phyloP scores from a whole-genome alignment of 192 early-diverging fungal genomes.

The Entomortierella beljakovae region DNA sequence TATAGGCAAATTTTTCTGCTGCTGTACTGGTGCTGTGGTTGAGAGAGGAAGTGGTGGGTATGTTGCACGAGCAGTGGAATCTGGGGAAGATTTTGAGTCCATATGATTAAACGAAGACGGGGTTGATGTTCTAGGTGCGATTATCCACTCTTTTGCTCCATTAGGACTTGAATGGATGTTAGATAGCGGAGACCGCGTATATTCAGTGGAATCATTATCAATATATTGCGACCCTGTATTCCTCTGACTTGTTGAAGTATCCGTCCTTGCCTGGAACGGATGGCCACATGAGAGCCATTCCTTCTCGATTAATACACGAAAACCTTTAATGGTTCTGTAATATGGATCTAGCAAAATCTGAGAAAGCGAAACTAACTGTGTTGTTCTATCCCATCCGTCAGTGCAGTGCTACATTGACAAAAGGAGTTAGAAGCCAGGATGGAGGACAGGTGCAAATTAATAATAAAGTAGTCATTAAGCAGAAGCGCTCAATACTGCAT shows the following conservation, averaged over 20 bases:
- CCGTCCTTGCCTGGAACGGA: conserved; percentile 52
- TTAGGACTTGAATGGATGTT: conserved; percentile 42
- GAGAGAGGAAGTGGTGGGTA: neutral
- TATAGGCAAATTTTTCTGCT: neutral
- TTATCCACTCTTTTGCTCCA: conserved; percentile 34
- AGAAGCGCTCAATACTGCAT: neutral
- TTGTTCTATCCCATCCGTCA: conserved; percentile 61
- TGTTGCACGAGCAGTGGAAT: neutral
- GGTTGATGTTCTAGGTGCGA: conserved; percentile 9
- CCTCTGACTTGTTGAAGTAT: conserved; percentile 3
- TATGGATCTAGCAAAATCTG: conserved; percentile 58
- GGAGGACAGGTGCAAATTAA: neutral
- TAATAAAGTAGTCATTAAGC: neutral
- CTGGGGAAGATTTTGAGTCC: neutral
- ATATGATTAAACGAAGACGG: conserved; percentile 16
- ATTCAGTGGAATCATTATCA: conserved; percentile 2
- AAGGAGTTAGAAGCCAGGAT: neutral
- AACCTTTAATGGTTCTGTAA: conserved; percentile 53
- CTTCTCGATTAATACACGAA: conserved; percentile 57
- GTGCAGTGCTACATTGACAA: conserved; percentile 54
- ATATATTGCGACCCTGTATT: neutral
- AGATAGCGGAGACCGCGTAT: neutral
- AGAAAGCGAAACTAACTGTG: conserved; percentile 56
- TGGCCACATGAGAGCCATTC: conserved; percentile 58
- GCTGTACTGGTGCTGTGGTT: neutral